These are phyloP conservation scores for Phellopilus nigrolimitatus DNA, from an alignment of 1,284 basidiomycete genomes.

Conservation along the genomic window DNA sequence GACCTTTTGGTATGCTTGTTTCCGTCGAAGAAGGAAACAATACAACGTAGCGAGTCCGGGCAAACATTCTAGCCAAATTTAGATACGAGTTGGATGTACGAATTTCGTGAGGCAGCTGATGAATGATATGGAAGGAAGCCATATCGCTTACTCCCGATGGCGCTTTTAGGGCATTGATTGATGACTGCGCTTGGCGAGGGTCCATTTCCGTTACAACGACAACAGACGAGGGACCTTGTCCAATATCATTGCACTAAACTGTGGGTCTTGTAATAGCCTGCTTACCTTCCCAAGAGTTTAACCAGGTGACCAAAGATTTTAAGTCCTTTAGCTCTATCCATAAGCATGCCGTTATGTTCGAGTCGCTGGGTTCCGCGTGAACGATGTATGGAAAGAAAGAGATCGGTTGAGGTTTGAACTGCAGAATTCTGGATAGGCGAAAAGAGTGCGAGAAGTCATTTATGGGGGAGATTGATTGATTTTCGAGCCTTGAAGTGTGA, in stretches of 20 bases:
- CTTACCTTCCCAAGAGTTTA: conserved; percentile 45
- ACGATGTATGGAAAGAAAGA: conserved; percentile 28
- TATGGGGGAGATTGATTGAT: conserved; percentile 21
- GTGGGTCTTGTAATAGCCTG: neutral
- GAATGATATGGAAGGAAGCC: conserved; percentile 47
- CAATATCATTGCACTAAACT: neutral
- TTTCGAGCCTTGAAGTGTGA: conserved; percentile 22
- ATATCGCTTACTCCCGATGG: conserved; percentile 27
- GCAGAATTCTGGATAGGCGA: conserved; percentile 30
- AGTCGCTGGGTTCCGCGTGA: conserved; percentile 19
- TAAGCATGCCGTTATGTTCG: conserved; percentile 43
- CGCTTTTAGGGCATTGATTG: conserved; percentile 23
- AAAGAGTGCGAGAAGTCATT: conserved; percentile 24
- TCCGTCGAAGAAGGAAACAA: conserved; percentile 42
- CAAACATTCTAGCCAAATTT: conserved; percentile 58
- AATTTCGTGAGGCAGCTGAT: conserved; percentile 34
- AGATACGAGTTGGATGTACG: conserved; percentile 50
- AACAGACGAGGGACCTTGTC: conserved; percentile 42
- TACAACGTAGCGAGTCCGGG: conserved; percentile 43
- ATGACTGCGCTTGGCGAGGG: conserved; percentile 27
- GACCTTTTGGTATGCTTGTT: conserved; percentile 21
- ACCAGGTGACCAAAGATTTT: conserved; percentile 34
- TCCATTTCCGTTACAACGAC: conserved; percentile 39
- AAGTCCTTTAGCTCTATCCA: conserved; percentile 42
- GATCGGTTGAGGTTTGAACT: conserved; percentile 25